phyloP scores from a whole-genome alignment of 805 yeast genomes.

The Lipomyces anomalus region DNA sequence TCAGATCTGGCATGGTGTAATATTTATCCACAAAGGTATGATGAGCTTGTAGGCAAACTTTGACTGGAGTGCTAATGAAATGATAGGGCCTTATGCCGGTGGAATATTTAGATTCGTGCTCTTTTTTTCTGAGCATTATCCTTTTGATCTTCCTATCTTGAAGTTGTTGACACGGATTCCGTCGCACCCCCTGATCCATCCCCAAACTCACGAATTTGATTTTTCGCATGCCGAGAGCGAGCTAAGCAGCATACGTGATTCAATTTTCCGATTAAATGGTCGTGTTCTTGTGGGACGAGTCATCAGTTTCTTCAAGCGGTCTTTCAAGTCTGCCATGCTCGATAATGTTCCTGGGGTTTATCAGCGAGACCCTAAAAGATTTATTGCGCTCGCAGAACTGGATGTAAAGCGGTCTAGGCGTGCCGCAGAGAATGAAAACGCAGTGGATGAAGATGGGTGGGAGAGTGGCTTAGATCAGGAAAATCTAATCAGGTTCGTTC shows the following conservation, averaged over 20 bases:
- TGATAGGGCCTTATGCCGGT: slow-evolving; percentile 20
- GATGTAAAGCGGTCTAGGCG: not conserved
- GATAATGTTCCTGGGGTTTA: slow-evolving; percentile 13
- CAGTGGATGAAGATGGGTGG: not conserved
- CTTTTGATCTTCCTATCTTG: slow-evolving; percentile 12
- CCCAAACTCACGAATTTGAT: slow-evolving; percentile 16
- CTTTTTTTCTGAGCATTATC: slow-evolving; percentile 20
- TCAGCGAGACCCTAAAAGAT: not conserved
- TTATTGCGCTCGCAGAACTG: not conserved
- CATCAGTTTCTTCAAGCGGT: slow-evolving; percentile 18
- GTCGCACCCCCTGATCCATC: slow-evolving; percentile 16
- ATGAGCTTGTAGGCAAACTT: not conserved
- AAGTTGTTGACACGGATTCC: slow-evolving; percentile 9
- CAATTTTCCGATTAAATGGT: slow-evolving; percentile 15
- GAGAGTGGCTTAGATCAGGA: not conserved
- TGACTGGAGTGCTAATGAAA: not conserved
- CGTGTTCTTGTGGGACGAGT: slow-evolving; percentile 19
- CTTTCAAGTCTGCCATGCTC: slow-evolving; percentile 17
- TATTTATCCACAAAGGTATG: slow-evolving; percentile 14
- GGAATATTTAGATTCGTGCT: slow-evolving; percentile 20
- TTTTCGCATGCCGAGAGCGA: slow-evolving; percentile 6
- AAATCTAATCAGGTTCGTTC: not conserved
- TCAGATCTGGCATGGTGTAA: slow-evolving; percentile 23
- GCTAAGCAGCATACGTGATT: slow-evolving; percentile 6
- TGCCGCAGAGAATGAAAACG: not conserved